Evolutionary conservation across 2,329 filamentous ascomycete genomes (phyloP), one percentile per base, ranked within the genome.

Genomic region (Venturia effusa): DNA sequence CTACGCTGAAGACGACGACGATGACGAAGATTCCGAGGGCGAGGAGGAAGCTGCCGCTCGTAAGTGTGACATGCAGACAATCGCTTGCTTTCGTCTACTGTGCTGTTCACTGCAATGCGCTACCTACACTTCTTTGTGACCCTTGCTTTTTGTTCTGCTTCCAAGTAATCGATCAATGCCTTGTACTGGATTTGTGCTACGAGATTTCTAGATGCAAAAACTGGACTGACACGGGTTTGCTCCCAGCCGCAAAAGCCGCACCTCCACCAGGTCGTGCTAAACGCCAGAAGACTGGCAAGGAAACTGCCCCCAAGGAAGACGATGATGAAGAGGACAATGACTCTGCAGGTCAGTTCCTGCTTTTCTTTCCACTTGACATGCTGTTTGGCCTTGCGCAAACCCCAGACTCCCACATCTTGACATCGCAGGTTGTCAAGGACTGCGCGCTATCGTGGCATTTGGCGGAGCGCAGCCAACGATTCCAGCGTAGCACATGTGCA

Each of bases 1-100:
- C 15, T 74, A 73, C 64, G 73, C 72, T 61, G 69, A 70, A 17
- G 73, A 72, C 60, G 73, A 72, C 24, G 73, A 68, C 27, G 72
- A 71, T 4, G 71, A 65, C 22, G 37, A 39, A 4, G 67, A 66
- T n/a, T 59, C 45, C 34, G 73, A 70, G 10, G 71, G 32, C 40
- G 73, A 70, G 10, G 71, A 71, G 63, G 74, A 70, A 62, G 73
- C 71, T 66, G 72, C 45, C 22, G 45, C 71, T 74, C 43, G 67
- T 60, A 61, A 51, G 55, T 61, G 54, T 37, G 43, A 45, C 37
- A 34, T 45, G 64, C 37, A 41, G 27, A 62, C 27, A 32, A 37
- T 32, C 19, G 11, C 8, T 40, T 24, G 40, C 17, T 51, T 40
- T n/a, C 10, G n/a, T 63, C 10, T 43, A n/a, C 37, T 40, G 4